These are phyloP conservation scores for Zangia roseola DNA, from an alignment of 768 basidiomycete genomes.

Conservation along the genomic window DNA sequence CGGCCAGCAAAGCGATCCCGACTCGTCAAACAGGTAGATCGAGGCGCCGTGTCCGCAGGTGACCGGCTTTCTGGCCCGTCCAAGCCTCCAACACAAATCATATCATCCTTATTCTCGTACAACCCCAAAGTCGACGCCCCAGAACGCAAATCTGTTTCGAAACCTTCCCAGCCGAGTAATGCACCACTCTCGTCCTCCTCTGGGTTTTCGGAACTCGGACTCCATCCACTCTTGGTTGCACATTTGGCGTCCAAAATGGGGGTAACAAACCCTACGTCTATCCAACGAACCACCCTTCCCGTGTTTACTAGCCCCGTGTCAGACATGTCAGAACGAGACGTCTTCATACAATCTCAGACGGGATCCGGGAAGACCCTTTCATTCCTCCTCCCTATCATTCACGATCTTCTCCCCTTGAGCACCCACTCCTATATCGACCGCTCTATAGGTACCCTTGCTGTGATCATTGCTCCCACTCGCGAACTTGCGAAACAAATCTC, in stretches of 20 bases:
- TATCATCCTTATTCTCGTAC: slow-evolving; percentile 87
- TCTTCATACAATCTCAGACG: slow-evolving; percentile 95
- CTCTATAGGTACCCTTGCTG: slow-evolving; percentile 90
- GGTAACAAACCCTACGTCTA: slow-evolving; percentile 84
- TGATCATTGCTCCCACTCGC: slow-evolving; percentile 92
- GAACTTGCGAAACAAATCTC: slow-evolving; percentile 97
- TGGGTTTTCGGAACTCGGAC: slow-evolving; percentile 78
- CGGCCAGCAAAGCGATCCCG: slow-evolving; percentile 52
- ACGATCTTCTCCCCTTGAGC: slow-evolving; percentile 89
- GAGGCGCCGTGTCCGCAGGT: slow-evolving; percentile 14
- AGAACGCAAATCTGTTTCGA: slow-evolving; percentile 21
- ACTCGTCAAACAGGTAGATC: slow-evolving; percentile 21
- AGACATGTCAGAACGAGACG: slow-evolving; percentile 55
- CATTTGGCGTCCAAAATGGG: slow-evolving; percentile 81
- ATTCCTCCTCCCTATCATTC: slow-evolving; percentile 91
- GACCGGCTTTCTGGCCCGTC: slow-evolving; percentile 21
- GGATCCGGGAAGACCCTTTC: slow-evolving; percentile 96
- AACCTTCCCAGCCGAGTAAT: slow-evolving; percentile 65
- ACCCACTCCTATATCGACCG: slow-evolving; percentile 92
- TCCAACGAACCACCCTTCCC: slow-evolving; percentile 73
- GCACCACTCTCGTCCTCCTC: slow-evolving; percentile 76
- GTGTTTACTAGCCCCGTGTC: slow-evolving; percentile 52
- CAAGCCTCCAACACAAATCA: slow-evolving; percentile 54
- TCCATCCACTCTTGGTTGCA: slow-evolving; percentile 74
- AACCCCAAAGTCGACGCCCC: slow-evolving; percentile 68